A percentile compares a stretch with the other conserved stretches of the same genome.
These are phyloP conservation scores for Phytophthora hybrid DNA, from an alignment of 352 stramenopile species.

Conservation along the genomic window DNA sequence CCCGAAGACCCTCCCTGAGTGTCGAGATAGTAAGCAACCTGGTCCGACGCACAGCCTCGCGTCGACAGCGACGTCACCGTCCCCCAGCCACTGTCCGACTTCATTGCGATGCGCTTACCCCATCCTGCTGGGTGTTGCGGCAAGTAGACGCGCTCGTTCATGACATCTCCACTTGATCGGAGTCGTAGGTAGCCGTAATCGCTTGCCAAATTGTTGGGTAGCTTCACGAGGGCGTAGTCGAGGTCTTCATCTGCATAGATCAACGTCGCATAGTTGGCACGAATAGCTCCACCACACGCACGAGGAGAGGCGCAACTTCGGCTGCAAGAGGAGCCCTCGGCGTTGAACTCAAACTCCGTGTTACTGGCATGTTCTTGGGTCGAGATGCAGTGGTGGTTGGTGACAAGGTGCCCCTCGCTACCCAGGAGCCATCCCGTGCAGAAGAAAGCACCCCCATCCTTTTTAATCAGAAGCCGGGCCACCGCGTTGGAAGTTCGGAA, in stretches of 20 bases:
- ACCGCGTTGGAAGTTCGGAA: constrained; percentile 47
- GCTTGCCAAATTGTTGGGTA: constrained; percentile 50
- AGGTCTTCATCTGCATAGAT: constrained; percentile 45
- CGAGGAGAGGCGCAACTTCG: constrained; percentile 38
- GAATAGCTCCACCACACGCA: constrained; percentile 51
- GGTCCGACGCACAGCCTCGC: constrained; percentile 50
- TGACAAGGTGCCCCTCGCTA: constrained; percentile 77
- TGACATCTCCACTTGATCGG: constrained; percentile 43
- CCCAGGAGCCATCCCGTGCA: constrained; percentile 82
- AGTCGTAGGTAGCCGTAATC: constrained; percentile 68
- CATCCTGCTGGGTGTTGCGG: constrained; percentile 66
- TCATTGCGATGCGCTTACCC: constrained; percentile 77
- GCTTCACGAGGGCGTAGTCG: constrained; percentile 77
- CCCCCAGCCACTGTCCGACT: constrained; percentile 46
- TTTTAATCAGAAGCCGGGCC: constrained; percentile 70
- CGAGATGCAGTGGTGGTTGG: constrained; percentile 83
- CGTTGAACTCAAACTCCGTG: constrained; percentile 75
- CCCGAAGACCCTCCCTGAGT: constrained; percentile 77
- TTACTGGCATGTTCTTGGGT: constrained; percentile 49
- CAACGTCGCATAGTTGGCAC: constrained; percentile 40
- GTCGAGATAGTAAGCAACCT: constrained; percentile 79
- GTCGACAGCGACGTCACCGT: constrained; percentile 53
- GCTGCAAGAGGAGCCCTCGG: constrained; percentile 47
- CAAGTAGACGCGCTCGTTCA: constrained; percentile 67
- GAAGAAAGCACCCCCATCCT: constrained; percentile 55